These are phyloP conservation scores for Glebionis coronaria DNA, from an alignment of 129 eudicot genomes.

Conservation along the genomic window DNA sequence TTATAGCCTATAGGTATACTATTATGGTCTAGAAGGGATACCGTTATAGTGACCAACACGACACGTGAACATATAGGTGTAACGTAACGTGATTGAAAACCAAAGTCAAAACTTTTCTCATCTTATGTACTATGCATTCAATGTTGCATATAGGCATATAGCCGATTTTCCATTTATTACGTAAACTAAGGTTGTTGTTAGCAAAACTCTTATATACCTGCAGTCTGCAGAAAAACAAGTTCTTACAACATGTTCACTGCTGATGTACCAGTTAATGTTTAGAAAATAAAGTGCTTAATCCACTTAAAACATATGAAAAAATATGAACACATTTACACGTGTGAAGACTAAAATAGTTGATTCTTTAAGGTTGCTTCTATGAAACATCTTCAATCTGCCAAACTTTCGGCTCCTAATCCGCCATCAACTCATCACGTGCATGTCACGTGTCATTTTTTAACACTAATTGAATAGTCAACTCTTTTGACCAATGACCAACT, in stretches of 20 bases:
- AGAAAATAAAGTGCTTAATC: no score
- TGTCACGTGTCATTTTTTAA: constrained; percentile 23
- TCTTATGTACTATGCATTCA: not conserved
- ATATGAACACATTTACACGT: not conserved
- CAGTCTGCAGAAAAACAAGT: no score
- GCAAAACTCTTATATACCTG: no score
- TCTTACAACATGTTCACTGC: no score
- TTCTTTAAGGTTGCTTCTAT: constrained; percentile 26
- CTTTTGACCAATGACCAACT: constrained; percentile 30
- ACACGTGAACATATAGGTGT: not conserved
- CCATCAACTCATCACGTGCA: constrained; percentile 36
- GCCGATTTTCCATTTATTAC: not conserved
- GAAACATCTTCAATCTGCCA: constrained; percentile 26
- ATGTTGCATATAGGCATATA: not conserved
- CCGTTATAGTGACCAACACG: no score
- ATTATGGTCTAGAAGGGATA: no score
- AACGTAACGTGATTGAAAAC: not conserved
- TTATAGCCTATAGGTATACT: no score
- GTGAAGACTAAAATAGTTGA: constrained; percentile 23
- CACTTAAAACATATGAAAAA: not conserved
- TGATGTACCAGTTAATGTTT: no score
- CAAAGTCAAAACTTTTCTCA: not conserved
- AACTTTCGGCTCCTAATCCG: constrained; percentile 28
- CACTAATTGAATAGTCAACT: constrained; percentile 10
- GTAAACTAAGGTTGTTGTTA: not conserved